A percentile compares a stretch with the other conserved stretches of the same genome.
Evolutionary conservation across 2,329 filamentous ascomycete genomes (phyloP).

Genomic region (Calonectria crousiana): DNA sequence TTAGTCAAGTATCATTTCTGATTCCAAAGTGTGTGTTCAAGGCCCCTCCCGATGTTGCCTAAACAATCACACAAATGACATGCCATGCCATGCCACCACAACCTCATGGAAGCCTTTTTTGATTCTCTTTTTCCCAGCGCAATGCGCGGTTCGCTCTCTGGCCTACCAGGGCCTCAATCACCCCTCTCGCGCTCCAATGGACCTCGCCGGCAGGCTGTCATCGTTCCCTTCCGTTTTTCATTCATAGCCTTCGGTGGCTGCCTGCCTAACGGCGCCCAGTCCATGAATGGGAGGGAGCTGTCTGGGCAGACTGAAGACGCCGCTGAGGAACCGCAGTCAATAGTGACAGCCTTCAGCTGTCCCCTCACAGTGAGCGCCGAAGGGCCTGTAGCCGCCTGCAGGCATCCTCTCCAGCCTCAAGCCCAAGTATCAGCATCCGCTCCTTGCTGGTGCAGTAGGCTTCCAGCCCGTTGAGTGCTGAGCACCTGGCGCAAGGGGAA

Average conservation of each 20-base stretch:
- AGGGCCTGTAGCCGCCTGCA: constrained; percentile 28
- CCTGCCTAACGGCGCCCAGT: background rate
- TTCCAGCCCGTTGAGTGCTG: constrained; percentile 32
- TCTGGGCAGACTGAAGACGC: constrained; percentile 1
- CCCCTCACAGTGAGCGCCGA: background rate
- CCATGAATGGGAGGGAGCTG: constrained; percentile 16
- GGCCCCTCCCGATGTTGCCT: constrained; percentile 20
- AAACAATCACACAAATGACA: constrained; percentile 21
- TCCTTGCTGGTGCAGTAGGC: constrained; percentile 29
- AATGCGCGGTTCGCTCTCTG: constrained; percentile 15
- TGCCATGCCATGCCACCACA: constrained; percentile 18
- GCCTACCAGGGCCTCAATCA: constrained; percentile 4
- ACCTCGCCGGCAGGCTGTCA: background rate
- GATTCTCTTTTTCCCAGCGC: constrained; percentile 10
- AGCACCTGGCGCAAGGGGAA: constrained; percentile 38
- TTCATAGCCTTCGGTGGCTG: constrained; percentile 17
- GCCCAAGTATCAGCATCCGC: constrained; percentile 11
- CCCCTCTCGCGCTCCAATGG: constrained; percentile 6
- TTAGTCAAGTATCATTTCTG: background rate
- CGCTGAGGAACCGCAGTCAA: constrained; percentile 22
- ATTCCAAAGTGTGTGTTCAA: constrained; percentile 15
- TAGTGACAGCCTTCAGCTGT: constrained; percentile 6
- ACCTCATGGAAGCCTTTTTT: background rate
- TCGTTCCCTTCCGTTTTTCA: background rate
- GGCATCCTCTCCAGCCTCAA: constrained; percentile 24